Percentiles rank a stretch among this genome's conserved stretches.
Conservation (phyloP, 768 basidiomycete genomes). For the Calocera viscosa region DNA sequence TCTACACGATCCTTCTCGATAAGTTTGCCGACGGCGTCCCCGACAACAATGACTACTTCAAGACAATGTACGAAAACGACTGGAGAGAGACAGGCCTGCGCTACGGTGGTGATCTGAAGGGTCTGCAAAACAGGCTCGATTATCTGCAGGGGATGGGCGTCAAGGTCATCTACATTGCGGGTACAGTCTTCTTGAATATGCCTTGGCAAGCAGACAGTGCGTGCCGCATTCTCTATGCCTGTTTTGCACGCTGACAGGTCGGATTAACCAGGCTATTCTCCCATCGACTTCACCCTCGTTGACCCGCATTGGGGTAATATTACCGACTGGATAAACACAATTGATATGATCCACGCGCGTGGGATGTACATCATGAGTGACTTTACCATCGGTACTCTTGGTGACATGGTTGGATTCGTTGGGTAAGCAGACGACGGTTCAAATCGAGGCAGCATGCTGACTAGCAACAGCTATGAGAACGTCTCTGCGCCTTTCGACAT, state of each 20-base stretch:
- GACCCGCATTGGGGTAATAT: constrained; percentile 90
- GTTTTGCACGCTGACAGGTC: constrained; percentile 13
- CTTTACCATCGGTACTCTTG: constrained; percentile 89
- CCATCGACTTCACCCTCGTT: constrained; percentile 76
- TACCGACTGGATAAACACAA: constrained; percentile 59
- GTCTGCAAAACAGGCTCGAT: constrained; percentile 60
- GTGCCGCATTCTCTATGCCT: constrained; percentile 25
- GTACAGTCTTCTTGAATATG: constrained; percentile 90
- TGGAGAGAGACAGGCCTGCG: constrained; percentile 80
- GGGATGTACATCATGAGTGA: constrained; percentile 90
- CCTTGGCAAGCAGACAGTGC: constrained; percentile 92
- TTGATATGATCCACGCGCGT: constrained; percentile 63
- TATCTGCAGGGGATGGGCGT: constrained; percentile 87
- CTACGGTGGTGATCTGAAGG: constrained; percentile 78
- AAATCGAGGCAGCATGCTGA: constrained; percentile 8
- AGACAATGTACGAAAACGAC: constrained; percentile 67
- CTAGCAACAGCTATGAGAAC: constrained; percentile 51
- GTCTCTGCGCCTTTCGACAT: constrained; percentile 65
- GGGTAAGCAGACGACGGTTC: constrained; percentile 41
- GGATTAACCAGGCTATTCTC: constrained; percentile 62
- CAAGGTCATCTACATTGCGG: constrained; percentile 74
- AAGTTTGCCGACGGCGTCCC: constrained; percentile 93
- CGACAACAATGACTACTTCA: constrained; percentile 80
- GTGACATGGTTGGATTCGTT: constrained; percentile 72
- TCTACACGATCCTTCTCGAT: constrained; percentile 75